phyloP scores from a whole-genome alignment of 768 basidiomycete species.

The Exidia glandulosa region DNA sequence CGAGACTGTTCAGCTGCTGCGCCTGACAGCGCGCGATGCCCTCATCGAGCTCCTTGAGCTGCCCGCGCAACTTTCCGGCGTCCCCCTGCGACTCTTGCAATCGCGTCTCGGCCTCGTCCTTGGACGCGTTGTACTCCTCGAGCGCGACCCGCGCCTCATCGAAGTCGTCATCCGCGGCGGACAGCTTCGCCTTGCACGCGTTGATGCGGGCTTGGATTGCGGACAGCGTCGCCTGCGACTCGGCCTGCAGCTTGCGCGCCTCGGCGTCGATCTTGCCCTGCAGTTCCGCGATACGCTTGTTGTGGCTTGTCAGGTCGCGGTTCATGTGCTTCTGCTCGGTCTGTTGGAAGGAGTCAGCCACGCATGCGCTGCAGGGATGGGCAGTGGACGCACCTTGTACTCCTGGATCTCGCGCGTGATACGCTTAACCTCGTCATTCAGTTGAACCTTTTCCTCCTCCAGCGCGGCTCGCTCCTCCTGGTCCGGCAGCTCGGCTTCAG shows the following conservation, averaged over 20 bases:
- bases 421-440: not conserved
- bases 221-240: not conserved
- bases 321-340: not conserved
- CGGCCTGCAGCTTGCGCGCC: not conserved
- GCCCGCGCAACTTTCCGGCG: constrained; percentile 8
- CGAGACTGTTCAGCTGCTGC: constrained; percentile 44
- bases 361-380: too few relatives aligned
- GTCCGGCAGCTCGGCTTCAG: constrained; percentile 28
- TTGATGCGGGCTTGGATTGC: not conserved
- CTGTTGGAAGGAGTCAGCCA: not conserved
- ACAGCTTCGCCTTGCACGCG: not conserved
- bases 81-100: not conserved
- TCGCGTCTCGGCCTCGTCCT: not conserved
- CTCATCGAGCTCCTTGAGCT: constrained; percentile 35
- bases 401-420: not conserved
- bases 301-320: not conserved
- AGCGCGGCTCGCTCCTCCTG: constrained; percentile 40
- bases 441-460: constrained; percentile 13
- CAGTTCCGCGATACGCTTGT: constrained; percentile 46
- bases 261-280: constrained; percentile 55
- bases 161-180: not conserved
- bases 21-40: constrained; percentile 40
- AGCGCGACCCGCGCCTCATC: not conserved
- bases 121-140: not conserved
- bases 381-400: too few relatives aligned